Conservation (phyloP, 768 basidiomycete species). For the Cyathus striatus region DNA sequence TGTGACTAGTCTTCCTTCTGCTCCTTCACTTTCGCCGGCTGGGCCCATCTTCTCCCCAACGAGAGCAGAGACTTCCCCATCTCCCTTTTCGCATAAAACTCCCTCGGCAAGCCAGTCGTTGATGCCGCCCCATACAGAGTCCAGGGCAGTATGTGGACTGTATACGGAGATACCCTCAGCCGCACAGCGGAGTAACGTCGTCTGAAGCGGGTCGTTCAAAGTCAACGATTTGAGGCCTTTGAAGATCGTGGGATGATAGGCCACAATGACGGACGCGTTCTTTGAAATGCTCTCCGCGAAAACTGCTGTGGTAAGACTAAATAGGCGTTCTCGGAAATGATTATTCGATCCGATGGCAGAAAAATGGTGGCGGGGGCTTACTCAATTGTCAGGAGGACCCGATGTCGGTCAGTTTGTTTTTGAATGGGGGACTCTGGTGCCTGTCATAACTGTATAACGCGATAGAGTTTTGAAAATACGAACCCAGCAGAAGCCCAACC, state of each 20-base stretch:
- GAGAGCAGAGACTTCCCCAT: slow-evolving; percentile 31
- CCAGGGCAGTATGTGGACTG: slow-evolving; percentile 84
- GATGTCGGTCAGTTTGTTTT: slow-evolving; percentile 38
- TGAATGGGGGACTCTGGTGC: slow-evolving; percentile 47
- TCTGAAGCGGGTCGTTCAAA: slow-evolving; percentile 71
- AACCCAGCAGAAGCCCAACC: slow-evolving; percentile 76
- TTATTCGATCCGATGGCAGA: neutral
- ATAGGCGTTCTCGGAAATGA: slow-evolving; percentile 1
- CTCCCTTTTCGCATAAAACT: slow-evolving; percentile 31
- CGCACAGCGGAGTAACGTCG: slow-evolving; percentile 73
- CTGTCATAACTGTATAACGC: neutral
- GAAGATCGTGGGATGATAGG: slow-evolving; percentile 88
- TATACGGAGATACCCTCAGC: slow-evolving; percentile 84
- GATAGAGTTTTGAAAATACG: slow-evolving; percentile 9
- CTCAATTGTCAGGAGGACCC: slow-evolving; percentile 70
- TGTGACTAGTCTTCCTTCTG: slow-evolving; percentile 64
- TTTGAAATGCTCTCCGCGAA: slow-evolving; percentile 60
- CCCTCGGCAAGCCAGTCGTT: slow-evolving; percentile 84
- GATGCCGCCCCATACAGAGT: slow-evolving; percentile 78
- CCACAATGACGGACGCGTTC: slow-evolving; percentile 61
- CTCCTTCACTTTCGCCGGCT: slow-evolving; percentile 39
- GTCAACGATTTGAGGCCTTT: slow-evolving; percentile 70
- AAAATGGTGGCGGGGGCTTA: slow-evolving; percentile 22
- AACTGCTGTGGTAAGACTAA: slow-evolving; percentile 71
- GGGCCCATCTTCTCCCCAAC: slow-evolving; percentile 34